Evolutionary conservation across 2,329 filamentous ascomycete species (phyloP).

Genomic region (Corynespora cassiicola): DNA sequence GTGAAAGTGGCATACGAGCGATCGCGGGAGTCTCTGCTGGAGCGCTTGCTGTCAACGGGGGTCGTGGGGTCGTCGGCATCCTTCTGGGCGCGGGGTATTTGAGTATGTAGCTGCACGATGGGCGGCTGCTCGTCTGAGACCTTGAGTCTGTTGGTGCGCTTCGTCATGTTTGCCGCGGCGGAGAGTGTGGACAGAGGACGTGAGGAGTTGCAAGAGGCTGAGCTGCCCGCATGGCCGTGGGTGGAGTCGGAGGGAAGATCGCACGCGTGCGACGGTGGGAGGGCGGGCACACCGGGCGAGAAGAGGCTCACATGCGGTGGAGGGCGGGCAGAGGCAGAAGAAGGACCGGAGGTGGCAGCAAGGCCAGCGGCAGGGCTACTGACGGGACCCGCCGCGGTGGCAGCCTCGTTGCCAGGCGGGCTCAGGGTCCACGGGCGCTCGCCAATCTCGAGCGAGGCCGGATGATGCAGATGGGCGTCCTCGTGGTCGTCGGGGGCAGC

Average conservation of each 20-base stretch:
- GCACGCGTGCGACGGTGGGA: conserved; percentile 19
- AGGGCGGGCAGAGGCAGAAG: no score
- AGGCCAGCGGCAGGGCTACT: conserved; percentile 8
- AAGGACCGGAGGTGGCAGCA: conserved; percentile 16
- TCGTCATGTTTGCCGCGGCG: conserved; percentile 27
- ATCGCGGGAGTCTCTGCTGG: conserved; percentile 33
- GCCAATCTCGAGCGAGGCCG: conserved; percentile 3
- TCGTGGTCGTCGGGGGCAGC: conserved; percentile 12
- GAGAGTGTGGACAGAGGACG: conserved; percentile 37
- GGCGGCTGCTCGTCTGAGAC: conserved; percentile 33
- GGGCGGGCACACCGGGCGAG: conserved; percentile 27
- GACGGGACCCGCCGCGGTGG: conserved; percentile 14
- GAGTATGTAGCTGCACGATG: conserved; percentile 36
- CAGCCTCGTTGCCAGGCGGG: conserved; percentile 12
- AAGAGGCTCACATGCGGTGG: conserved; percentile 36
- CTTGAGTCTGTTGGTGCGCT: conserved; percentile 35
- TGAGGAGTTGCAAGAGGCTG: conserved; percentile 28
- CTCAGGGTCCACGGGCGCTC: conserved; percentile 13
- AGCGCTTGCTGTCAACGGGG: conserved; percentile 39
- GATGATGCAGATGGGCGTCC: conserved; percentile 9
- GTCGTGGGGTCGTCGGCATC: conserved; percentile 56
- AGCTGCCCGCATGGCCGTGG: conserved; percentile 15
- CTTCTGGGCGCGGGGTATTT: conserved; percentile 54
- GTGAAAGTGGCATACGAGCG: conserved; percentile 50
- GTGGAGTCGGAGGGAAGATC: conserved; percentile 11